Conservation (phyloP, 805 yeast species). For the Hagleromyces aurorensis region DNA sequence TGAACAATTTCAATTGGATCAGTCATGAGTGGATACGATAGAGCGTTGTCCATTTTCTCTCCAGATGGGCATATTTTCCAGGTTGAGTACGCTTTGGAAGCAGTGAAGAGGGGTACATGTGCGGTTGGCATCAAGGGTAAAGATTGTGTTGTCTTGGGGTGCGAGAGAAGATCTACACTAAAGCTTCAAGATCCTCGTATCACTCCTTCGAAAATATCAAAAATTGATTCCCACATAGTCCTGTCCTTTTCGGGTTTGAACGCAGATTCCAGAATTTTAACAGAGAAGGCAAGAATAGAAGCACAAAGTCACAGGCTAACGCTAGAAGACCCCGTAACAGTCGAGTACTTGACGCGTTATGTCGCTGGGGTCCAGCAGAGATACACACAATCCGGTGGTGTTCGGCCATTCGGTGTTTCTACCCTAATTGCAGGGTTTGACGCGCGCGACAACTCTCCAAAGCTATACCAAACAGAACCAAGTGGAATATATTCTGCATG, state of each 20-base stretch:
- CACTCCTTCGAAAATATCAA: constrained; percentile 90
- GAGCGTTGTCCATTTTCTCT: constrained; percentile 96
- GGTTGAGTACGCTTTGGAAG: constrained; percentile 96
- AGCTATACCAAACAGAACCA: constrained; percentile 91
- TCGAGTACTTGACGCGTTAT: constrained; percentile 87
- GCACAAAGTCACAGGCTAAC: constrained; percentile 92
- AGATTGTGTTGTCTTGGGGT: constrained; percentile 84
- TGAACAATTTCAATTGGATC: no score
- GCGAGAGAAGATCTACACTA: constrained; percentile 92
- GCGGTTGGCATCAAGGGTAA: constrained; percentile 95
- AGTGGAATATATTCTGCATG: constrained; percentile 95
- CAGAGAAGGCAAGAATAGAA: constrained; percentile 92
- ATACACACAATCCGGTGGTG: constrained; percentile 97
- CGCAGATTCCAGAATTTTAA: constrained; percentile 94
- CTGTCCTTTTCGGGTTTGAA: constrained; percentile 95
- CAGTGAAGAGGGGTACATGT: constrained; percentile 96
- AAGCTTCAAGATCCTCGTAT: constrained; percentile 95
- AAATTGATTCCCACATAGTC: constrained; percentile 82
- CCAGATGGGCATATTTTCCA: constrained; percentile 99
- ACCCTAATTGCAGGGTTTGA: constrained; percentile 95
- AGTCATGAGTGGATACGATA: constrained; percentile 99
- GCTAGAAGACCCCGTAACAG: constrained; percentile 87
- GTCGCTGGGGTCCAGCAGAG: constrained; percentile 97
- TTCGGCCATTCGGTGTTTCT: constrained; percentile 94
- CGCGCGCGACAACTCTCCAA: constrained; percentile 63